These are phyloP conservation scores for Margaritispora aquatica DNA, from an alignment of 495 filamentous ascomycete species.

Conservation along the genomic window DNA sequence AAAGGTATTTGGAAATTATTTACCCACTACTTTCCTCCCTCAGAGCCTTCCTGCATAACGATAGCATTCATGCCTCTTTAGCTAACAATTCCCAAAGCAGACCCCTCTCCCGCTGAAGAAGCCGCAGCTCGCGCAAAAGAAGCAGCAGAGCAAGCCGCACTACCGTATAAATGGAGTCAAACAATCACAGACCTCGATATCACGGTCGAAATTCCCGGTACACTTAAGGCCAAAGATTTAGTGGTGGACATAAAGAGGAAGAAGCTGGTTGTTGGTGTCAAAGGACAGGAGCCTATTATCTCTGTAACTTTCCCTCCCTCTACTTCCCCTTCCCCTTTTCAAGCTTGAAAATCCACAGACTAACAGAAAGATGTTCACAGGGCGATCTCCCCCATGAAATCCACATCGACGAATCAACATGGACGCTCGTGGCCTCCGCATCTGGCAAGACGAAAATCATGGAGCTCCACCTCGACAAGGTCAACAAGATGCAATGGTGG, in stretches of 20 bases:
- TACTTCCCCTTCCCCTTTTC: too few species aligned
- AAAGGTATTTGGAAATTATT: constrained; percentile 14
- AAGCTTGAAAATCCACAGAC: too few species aligned
- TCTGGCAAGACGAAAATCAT: constrained; percentile 59
- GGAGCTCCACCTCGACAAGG: constrained; percentile 89
- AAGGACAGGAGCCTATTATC: constrained; percentile 81
- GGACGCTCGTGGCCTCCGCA: constrained; percentile 75
- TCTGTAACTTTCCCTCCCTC: constrained; percentile 48
- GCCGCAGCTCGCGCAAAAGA: constrained; percentile 71
- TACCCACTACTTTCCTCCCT: neutral
- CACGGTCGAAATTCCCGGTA: constrained; percentile 63
- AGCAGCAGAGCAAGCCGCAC: constrained; percentile 76
- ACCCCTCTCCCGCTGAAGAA: constrained; percentile 52
- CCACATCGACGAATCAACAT: constrained; percentile 79
- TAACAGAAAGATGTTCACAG: too few species aligned
- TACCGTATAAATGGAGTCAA: constrained; percentile 97
- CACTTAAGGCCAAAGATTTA: constrained; percentile 78
- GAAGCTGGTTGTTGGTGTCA: constrained; percentile 73
- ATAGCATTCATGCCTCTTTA: too few species aligned
- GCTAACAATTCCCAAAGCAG: neutral
- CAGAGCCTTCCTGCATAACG: too few species aligned
- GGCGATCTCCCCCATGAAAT: constrained; percentile 80
- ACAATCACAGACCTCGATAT: constrained; percentile 90
- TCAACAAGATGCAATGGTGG: constrained; percentile 99
- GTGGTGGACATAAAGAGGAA: constrained; percentile 76